A percentile compares a stretch with the other conserved stretches of the same genome.
These are phyloP conservation scores for Xylariaceae sp. DNA, from an alignment of 2,329 filamentous ascomycete species.

Conservation along the genomic window DNA sequence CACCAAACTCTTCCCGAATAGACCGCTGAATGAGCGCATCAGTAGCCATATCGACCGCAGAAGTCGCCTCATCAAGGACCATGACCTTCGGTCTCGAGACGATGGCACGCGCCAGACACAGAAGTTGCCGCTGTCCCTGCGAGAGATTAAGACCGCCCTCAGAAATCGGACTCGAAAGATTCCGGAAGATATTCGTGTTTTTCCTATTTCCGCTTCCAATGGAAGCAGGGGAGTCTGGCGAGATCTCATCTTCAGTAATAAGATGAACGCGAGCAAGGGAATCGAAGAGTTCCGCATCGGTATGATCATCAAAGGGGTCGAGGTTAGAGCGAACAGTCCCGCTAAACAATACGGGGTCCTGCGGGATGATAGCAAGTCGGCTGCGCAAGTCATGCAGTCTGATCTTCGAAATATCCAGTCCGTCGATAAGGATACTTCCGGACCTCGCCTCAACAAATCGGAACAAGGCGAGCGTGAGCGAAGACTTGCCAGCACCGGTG, in stretches of 20 bases:
- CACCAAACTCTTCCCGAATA: constrained; percentile 65
- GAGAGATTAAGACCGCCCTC: constrained; percentile 71
- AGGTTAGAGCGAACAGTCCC: constrained; percentile 72
- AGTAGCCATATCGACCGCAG: constrained; percentile 71
- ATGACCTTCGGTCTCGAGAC: constrained; percentile 69
- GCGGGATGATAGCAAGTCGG: constrained; percentile 72
- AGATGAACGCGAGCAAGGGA: constrained; percentile 67
- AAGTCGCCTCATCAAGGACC: constrained; percentile 75
- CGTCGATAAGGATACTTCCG: constrained; percentile 65
- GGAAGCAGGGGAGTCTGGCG: constrained; percentile 33
- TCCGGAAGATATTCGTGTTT: constrained; percentile 59
- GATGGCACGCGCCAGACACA: constrained; percentile 69
- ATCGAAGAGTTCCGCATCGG: constrained; percentile 63
- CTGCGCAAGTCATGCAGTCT: constrained; percentile 64
- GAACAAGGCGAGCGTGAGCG: constrained; percentile 69
- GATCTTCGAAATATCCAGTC: constrained; percentile 67
- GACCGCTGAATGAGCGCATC: constrained; percentile 68
- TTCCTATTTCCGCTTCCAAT: constrained; percentile 37
- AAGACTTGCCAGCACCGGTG: constrained; percentile 74
- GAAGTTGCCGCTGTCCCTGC: constrained; percentile 70
- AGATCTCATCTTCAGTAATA: constrained; percentile 38
- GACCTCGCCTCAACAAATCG: constrained; percentile 66
- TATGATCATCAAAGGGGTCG: constrained; percentile 68
- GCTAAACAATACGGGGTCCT: constrained; percentile 77
- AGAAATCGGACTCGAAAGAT: constrained; percentile 58